Base-by-base conservation (phyloP, 2,329 filamentous ascomycete species). In the Gaeumannomyces tritici region DNA sequence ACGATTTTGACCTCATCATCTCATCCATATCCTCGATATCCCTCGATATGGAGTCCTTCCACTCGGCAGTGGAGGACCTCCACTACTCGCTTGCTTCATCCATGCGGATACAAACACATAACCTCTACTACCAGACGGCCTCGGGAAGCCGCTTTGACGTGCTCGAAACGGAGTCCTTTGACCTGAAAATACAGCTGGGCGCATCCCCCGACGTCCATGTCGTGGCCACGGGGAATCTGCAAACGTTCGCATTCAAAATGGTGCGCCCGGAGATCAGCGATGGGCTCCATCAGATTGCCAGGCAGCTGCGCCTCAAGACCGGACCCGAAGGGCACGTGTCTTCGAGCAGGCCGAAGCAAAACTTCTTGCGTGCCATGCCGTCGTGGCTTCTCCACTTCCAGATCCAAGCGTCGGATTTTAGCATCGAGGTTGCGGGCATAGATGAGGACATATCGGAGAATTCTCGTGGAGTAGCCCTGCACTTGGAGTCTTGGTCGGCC, bases 1-100 rank as follows among this genome's bases (percentile, higher is more conserved):
- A 92, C 64, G 93, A 98, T 67, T 98, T 95, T 67, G 95, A 99
- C 71, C 82, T 99, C 33, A 89, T 99, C 57, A 96, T 99, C 59
- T 96, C 91, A 1, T 95, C 92, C 2, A 91, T 96, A 13, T 98
- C 96, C 0, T 96, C 93, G 0, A 86, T 98, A 51, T 96, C 93
- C 0, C 77, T 98, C 27, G 95, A 99, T 69, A 83, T 96, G 59
- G 95, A 99, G 71, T 96, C 95, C 0, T 96, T 92, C n/a, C 95
- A 99, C 75, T 95, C 91, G 3, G 81, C 89, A 0, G 85, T 91
- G 47, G 90, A 90, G 63, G 89, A 96, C 42, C 77, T 92, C 4
- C 90, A 97, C 71, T 99, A 99, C 74, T 91, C 90, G 6, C 77
- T 99, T 1, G 86, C 87, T 18, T 91, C 92, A 0, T 89, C 90